These are phyloP conservation scores for Talaromyces liani DNA, from an alignment of 495 filamentous ascomycete species.

Conservation along the genomic window DNA sequence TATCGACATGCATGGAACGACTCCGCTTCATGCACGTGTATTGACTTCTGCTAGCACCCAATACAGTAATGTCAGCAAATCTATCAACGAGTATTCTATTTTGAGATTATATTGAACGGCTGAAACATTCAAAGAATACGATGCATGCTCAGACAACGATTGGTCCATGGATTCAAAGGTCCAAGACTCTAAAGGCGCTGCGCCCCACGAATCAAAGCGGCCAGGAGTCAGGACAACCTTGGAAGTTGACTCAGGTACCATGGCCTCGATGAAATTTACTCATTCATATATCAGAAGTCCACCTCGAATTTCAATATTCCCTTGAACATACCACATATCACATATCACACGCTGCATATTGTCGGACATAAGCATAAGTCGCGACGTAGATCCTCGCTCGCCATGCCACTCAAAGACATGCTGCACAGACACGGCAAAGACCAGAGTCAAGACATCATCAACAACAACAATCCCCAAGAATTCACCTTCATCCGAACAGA, in stretches of 20 bases:
- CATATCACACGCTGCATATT: background rate
- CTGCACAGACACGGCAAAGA: conserved; percentile 64
- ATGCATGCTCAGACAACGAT: background rate
- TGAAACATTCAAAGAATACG: background rate
- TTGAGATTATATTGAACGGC: background rate
- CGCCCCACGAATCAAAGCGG: background rate
- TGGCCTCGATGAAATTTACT: background rate
- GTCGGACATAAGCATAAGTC: background rate
- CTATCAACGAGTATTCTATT: background rate
- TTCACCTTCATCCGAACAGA: conserved; percentile 83
- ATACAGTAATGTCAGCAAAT: background rate
- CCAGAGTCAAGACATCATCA: conserved; percentile 24
- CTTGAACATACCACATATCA: background rate
- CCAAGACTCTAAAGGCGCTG: background rate
- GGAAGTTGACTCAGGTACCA: background rate
- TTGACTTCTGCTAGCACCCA: background rate
- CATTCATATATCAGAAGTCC: background rate
- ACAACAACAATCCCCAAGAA: conserved; percentile 41
- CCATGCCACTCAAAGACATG: conserved; percentile 67
- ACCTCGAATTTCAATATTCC: background rate
- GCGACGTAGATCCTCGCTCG: conserved; percentile 17
- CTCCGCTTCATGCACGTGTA: background rate
- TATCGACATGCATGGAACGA: background rate
- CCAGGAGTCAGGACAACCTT: background rate
- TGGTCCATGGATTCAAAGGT: conserved; percentile 4